Base-by-base conservation (phyloP, 2,329 filamentous ascomycete species). In the Pestalotiopsis sp. region DNA sequence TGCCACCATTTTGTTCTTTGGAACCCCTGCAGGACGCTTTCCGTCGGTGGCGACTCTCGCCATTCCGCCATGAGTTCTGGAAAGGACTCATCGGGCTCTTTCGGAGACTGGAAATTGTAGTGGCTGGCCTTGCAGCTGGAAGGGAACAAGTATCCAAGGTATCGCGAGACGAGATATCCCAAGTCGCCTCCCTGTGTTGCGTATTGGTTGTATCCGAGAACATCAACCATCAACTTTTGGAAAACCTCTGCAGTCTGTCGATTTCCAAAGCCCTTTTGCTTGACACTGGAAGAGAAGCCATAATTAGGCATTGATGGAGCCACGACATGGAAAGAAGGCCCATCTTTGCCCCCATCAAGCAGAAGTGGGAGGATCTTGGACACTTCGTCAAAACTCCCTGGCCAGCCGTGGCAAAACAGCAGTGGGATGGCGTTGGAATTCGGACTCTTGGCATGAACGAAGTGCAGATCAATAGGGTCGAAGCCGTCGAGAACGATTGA, bases 131-230 rank as follows among this genome's bases (percentile, higher is more conserved):
- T 87, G 66, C 84, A 78, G 78, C 92, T 91, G 72, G 90, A 80
- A 76, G 89, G 88, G 72, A 91, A 92, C 3, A 85, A 77, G 1
- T 84, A 72, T 0, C 87, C 87, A 68, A 93, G 86, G 6, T 84
- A 78, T 1, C 91, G 85, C 2, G 90, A 90, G 71, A 93, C 85
- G 72, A 84, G 82, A 76, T 84, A 90, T 12, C 91, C 92, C 90
- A 90, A 93, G 75, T 93, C 91, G 41, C 92, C 92, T 66, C 88
- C 89, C 45, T 91, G 85, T 1, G 81, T 83, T 3, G 79, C 75
- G 70, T 90, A 91, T 76, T 87, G 79, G 1, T 82, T 68, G 76
- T 91, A 91, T 0, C 88, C 88, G 4, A 92, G 83, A 2, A 68
- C 66, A 27, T 82, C 80, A 12, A 83, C 78, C 89, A 92, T 92